Evolutionary conservation across 345 rosid species (phyloP), one percentile per base, ranked within the genome.

Genomic region (Cardiospermum halicacabum): DNA sequence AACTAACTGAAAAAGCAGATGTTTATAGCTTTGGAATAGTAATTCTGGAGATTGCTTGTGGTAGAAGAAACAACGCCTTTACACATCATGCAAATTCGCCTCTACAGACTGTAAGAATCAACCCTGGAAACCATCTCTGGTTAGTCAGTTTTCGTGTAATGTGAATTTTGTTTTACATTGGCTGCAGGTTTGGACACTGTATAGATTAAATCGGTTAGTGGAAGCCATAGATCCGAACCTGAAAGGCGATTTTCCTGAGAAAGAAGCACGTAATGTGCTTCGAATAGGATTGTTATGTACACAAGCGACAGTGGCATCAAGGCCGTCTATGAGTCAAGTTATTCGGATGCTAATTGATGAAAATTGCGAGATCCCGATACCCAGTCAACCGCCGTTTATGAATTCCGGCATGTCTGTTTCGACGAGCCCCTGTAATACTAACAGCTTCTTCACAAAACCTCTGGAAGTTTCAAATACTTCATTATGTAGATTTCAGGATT

Each of bases 351-450:
- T 83, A 34, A 68, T 70, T 1, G 40, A 28, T 6, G 48, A 48
- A 50, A 67, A 39, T 3, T 53, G 54, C 26, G 72, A 69, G 19
- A 68, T 83, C 21, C 73, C 85, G 0, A 5, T 13, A 19, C 88
- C 85, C n/a, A 72, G 26, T 31, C 88, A 80, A 40, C 88, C 88
- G 31, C 88, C 88, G 2, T 83, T 80, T 56, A 19, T 80, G 54
- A 80, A 74, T 45, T 56, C 74, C 11, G 39, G 65, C 25, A 22
- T 66, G 37, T 27, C 69, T 27, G 72, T 36, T 26, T 76, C 81
- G 28, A 16, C 54, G 11, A 58, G 67, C 51, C 59, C 78, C 37
- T 50, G 7, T 4, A 77, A 63, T 58, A 26, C 71, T 22, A 63
- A 54, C 62, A 80, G 81, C 42, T 72, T 51, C 51, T 60, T 53